phyloP scores from a whole-genome alignment of 306 rosid species.

The Malus sylvestris region DNA sequence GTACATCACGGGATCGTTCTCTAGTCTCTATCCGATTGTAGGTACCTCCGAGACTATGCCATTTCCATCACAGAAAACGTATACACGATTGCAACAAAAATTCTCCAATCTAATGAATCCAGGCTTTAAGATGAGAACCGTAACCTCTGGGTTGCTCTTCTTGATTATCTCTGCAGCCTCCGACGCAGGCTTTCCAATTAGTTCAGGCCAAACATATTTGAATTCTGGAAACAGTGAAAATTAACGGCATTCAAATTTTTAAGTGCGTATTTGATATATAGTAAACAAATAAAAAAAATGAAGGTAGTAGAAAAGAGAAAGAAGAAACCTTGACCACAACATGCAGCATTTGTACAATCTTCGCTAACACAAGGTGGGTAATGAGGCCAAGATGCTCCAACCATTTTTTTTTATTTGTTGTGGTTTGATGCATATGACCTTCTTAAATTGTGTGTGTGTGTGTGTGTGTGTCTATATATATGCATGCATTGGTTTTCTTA shows the following conservation, averaged over 20 bases:
- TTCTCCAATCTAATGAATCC: background rate
- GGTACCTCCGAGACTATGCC: background rate
- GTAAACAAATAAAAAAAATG: too few species aligned
- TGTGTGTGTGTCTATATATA: rapidly evolving
- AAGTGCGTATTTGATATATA: background rate
- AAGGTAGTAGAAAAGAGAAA: background rate
- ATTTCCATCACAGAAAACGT: background rate
- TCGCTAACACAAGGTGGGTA: background rate
- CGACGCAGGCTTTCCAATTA: background rate
- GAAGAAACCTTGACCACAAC: background rate
- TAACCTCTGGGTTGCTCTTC: background rate
- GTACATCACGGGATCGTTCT: background rate
- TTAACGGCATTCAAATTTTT: too few species aligned
- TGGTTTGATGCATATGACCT: background rate
- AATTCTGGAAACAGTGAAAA: background rate
- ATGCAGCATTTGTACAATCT: background rate
- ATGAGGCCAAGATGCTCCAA: background rate
- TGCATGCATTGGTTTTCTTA: too few species aligned
- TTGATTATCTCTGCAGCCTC: background rate
- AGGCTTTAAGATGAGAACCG: background rate
- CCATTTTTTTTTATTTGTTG: background rate
- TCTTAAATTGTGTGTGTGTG: background rate
- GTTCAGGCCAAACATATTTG: background rate
- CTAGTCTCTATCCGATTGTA: background rate
- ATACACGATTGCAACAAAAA: background rate